Conservation (phyloP, 192 early-diverging fungal genomes). For the Entrophospora sp. region DNA sequence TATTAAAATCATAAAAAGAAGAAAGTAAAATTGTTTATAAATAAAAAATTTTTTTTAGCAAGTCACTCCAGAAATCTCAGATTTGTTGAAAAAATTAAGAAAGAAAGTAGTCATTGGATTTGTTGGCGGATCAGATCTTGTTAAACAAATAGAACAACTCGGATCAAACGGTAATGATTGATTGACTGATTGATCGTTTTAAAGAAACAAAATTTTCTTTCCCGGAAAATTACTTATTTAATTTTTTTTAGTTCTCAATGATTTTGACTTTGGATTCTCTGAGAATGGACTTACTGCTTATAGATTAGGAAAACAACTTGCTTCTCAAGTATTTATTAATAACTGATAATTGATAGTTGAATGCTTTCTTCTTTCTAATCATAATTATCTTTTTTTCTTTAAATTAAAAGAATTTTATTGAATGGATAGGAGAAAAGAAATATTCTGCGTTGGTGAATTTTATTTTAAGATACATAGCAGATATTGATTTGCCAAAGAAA, state of each 20-base stretch:
- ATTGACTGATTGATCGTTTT: too few species aligned
- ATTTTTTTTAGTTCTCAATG: conserved; percentile 67
- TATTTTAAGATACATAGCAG: conserved; percentile 88
- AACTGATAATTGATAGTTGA: too few species aligned
- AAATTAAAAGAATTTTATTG: too few species aligned
- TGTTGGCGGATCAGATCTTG: conserved; percentile 90
- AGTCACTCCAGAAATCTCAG: conserved; percentile 70
- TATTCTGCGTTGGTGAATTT: conserved; percentile 91
- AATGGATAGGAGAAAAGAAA: conserved; percentile 82
- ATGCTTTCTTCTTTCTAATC: too few species aligned
- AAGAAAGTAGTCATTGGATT: conserved; percentile 91
- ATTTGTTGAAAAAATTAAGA: conserved; percentile 68
- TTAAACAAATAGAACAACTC: conserved; percentile 94
- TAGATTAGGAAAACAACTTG: conserved; percentile 59
- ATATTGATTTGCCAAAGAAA: conserved; percentile 89
- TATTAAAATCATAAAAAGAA: too few species aligned
- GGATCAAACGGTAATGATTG: conserved; percentile 58
- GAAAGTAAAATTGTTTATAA: too few species aligned
- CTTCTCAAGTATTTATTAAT: conserved; percentile 56
- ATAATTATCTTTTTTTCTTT: too few species aligned
- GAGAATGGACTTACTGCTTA: conserved; percentile 97
- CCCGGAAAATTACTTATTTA: too few species aligned
- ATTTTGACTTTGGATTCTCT: conserved; percentile 93
- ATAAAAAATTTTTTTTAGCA: conserved; percentile 33
- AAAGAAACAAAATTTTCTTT: too few species aligned